Evolutionary conservation across 257 asterid genomes (phyloP), one percentile per base, ranked within the genome.

Genomic region (Euphrasia confusa): DNA sequence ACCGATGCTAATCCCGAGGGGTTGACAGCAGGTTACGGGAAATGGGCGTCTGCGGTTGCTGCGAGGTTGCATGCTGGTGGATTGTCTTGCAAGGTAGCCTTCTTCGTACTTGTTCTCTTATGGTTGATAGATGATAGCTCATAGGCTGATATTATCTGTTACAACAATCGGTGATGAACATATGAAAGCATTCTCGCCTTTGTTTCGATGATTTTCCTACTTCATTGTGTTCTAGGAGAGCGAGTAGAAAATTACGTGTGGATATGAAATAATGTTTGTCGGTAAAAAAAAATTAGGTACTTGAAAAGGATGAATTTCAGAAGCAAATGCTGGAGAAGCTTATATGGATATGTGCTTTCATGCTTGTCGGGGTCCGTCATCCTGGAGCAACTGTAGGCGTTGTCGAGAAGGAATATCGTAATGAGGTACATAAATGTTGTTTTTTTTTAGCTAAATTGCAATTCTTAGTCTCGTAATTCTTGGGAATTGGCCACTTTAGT

Each of bases 361-460:
- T 92, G 99, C 97, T 92, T 24, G 99, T 92, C 61, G 99, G 99
- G 73, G 96, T 94, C 63, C 96, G 97, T 55, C 97, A 89, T 80
- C 95, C 92, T 24, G 94, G 97, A 59, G 95, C 97, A 53, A 86
- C 95, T 32, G 97, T 92, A 42, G 99, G 99, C 30, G 84, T 4
- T 49, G 97, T 89, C 60, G 99, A 89, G 84, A 85, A 87, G 73
- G 94, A 83, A 49, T 75, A 83, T 71, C 84, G 91, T 24, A 62
- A 89, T n/a, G 99, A 92, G 99, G 97, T 86, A 79, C 63, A 37
- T 33, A 63, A 54, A 14, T 28, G 33, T 37, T 45, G 53, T 7
- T 55, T 48, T 42, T 10, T 50, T 8, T 14, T 12, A 44, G 42
- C 12, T 37, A 8, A 37, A 7, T 8, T 7, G 42, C 42, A 37